Percentiles rank a stretch among this genome's conserved stretches.
phyloP scores from a whole-genome alignment of 1,284 basidiomycete genomes.

The Naganishia liquefaciens region DNA sequence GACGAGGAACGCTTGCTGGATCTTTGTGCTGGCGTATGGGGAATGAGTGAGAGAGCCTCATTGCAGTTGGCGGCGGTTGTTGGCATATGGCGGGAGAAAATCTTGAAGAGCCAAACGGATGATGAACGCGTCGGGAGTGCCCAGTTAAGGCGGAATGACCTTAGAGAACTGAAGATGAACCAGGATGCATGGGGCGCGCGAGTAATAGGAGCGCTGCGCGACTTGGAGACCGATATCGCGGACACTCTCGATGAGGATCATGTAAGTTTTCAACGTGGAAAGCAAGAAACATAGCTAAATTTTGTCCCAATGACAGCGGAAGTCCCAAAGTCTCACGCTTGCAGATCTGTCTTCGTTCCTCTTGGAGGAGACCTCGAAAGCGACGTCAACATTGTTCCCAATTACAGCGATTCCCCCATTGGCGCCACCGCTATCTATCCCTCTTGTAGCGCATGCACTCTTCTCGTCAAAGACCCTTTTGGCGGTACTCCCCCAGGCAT shows the following conservation, averaged over 20 bases:
- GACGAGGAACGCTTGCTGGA: conserved; percentile 46
- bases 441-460: conserved; percentile 39
- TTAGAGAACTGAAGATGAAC: background rate
- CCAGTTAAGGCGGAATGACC: background rate
- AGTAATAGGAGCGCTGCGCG: conserved; percentile 26
- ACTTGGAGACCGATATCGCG: conserved; percentile 25
- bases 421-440: conserved; percentile 41
- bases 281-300: background rate
- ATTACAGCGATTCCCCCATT: conserved; percentile 39
- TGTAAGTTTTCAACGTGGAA: conserved; percentile 2
- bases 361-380: conserved; percentile 32
- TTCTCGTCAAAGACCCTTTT: conserved; percentile 37
- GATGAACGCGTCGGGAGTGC: conserved; percentile 21
- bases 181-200: conserved; percentile 31
- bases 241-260: conserved; percentile 14
- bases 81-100: conserved; percentile 40
- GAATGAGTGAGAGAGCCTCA: conserved; percentile 45
- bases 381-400: conserved; percentile 42
- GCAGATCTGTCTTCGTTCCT: conserved; percentile 10
- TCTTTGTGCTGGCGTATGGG: conserved; percentile 49
- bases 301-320: conserved; percentile 32
- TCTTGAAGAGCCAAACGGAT: conserved; percentile 35
- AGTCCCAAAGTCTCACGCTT: background rate
- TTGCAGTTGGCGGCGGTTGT: conserved; percentile 42
- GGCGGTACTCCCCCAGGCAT: conserved; percentile 31